Evolutionary conservation across 139 green algal genomes (phyloP), one percentile per base, ranked within the genome.

Genomic region (Auxenochlorella protothecoides): DNA sequence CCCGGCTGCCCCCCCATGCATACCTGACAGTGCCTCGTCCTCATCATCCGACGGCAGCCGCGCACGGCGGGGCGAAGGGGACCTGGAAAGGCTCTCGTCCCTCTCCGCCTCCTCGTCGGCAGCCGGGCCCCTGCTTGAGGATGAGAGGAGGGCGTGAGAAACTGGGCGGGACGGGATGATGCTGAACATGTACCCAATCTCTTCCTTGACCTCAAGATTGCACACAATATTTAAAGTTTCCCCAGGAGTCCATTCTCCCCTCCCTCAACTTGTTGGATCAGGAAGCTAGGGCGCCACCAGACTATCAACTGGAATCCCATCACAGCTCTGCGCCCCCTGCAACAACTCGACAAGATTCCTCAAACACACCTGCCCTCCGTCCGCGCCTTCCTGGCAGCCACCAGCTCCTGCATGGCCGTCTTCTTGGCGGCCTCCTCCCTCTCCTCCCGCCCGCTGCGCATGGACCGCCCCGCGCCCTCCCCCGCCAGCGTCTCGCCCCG

Each of bases 401-500:
- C 74, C 3, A 86, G 70, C 75, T 86, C 76, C 63, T 84, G 71
- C 52, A 86, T 82, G 2, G 81, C 81, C 4, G 55, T 71, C 68
- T 80, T 84, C 66, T 86, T 86, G 9, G 73, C 75, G 0, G 55
- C 63, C 52, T 80, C 79, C 69, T 79, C 79, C 10, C 70, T 61
- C 64, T 78, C 68, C 65, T 83, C 68, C 13, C 70, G 60, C 62
- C 69, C 64, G 11, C 44, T 44, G 11, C 64, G 66, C 67, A 53
- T 15, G 44, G 67, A 52, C n/a, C 63, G 66, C 59, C 53, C 51
- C 53, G 5, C 66, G 13, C 55, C 44, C 61, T 75, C 68, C 27
- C 11, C 44, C 13, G 66, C 62, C 76, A 15, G 59, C 15, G 60
- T 60, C 27, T 44, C 27, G 27, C 27, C 27, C 27, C 27, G 27